These are phyloP conservation scores for Prunus kanzakura DNA, from an alignment of 306 rosid genomes.

Conservation along the genomic window DNA sequence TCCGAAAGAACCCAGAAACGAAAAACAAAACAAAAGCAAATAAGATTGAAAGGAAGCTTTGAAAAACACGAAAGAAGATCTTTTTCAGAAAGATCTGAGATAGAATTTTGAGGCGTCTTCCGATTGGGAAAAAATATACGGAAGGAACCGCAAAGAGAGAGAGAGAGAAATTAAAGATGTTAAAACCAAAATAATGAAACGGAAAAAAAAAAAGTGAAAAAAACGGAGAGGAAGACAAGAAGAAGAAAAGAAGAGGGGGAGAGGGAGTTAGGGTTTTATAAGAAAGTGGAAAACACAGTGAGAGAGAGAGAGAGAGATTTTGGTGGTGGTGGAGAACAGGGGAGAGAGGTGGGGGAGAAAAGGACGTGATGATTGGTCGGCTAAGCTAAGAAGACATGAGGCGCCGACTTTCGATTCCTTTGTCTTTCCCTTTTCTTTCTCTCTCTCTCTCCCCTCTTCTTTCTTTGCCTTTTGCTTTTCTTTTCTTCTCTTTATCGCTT, in stretches of 20 bases:
- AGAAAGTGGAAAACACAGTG: not conserved
- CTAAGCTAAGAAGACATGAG: constrained; percentile 38
- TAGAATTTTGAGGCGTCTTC: constrained; percentile 33
- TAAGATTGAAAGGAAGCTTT: too few species aligned
- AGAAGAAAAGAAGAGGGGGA: not conserved
- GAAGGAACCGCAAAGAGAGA: constrained; percentile 40
- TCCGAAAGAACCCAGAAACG: not conserved
- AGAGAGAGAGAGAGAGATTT: not conserved
- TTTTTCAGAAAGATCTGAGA: not conserved
- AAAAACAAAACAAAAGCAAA: not conserved
- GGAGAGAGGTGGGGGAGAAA: constrained; percentile 27
- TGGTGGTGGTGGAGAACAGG: not conserved
- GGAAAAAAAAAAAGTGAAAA: not conserved
- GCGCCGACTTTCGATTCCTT: constrained; percentile 68
- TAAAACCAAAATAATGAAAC: not conserved
- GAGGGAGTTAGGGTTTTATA: constrained; percentile 17
- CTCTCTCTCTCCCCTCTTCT: not conserved
- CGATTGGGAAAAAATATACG: constrained; percentile 42
- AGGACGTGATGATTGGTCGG: constrained; percentile 74
- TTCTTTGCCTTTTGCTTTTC: not conserved
- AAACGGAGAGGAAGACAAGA: not conserved
- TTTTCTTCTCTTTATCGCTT: not conserved
- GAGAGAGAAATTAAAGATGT: not conserved
- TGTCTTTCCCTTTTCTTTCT: constrained; percentile 15
- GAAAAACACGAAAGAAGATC: not conserved